phyloP scores from a whole-genome alignment of 306 rosid genomes.

The Echinosophora koreensis region DNA sequence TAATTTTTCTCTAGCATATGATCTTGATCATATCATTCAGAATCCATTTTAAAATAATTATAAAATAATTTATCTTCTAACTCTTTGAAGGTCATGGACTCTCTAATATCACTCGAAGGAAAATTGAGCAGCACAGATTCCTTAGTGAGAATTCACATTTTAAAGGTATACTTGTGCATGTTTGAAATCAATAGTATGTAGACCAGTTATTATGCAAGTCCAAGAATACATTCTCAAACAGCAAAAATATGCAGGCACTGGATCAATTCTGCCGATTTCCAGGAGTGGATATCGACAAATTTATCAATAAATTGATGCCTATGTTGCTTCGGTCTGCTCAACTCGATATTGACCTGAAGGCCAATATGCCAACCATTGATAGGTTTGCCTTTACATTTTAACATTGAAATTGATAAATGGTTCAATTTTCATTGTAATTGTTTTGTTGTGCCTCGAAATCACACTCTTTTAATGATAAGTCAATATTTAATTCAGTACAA shows the following conservation, averaged over 20 bases:
- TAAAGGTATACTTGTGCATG: conserved; percentile 34
- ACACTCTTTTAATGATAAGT: not conserved
- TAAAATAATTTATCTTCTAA: conserved; percentile 25
- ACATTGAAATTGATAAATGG: not conserved
- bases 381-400: conserved; percentile 34
- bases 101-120: conserved; percentile 12
- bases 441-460: not conserved
- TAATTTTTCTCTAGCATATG: not conserved
- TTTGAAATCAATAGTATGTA: not conserved
- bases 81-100: conserved; percentile 37
- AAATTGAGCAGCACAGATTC: not conserved
- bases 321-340: conserved; percentile 35
- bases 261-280: conserved; percentile 33
- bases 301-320: not conserved
- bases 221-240: too few relatives aligned
- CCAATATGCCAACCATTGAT: not conserved
- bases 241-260: conserved; percentile 40
- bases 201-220: not conserved
- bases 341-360: not conserved
- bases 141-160: conserved; percentile 1
- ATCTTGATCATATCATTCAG: not conserved
- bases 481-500: too few relatives aligned
- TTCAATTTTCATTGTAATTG: too few relatives aligned
- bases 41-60: not conserved
- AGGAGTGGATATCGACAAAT: not conserved